phyloP scores from a whole-genome alignment of 495 filamentous ascomycete species.

The Aspergillus mulundensis region DNA sequence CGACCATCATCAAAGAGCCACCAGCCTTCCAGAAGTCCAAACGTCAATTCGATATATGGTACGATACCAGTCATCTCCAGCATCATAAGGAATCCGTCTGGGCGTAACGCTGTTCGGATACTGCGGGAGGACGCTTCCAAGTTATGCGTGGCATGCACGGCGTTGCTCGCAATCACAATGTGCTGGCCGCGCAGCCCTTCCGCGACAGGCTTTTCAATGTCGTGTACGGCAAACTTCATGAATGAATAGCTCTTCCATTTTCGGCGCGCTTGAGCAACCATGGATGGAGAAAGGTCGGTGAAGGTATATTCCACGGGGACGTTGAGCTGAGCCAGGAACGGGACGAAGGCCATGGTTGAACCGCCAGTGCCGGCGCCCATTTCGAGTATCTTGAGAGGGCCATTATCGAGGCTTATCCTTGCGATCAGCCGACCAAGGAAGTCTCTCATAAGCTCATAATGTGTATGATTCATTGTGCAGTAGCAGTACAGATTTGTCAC shows the following conservation, averaged over 20 bases:
- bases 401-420: conserved; percentile 15
- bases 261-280: conserved; percentile 32
- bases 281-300: conserved; percentile 37
- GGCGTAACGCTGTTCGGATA: conserved; percentile 26
- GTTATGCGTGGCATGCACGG: conserved; percentile 40
- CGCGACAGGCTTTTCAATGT: conserved; percentile 26
- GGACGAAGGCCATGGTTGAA: conserved; percentile 30
- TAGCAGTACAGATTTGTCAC: conserved; percentile 39
- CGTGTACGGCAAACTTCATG: conserved; percentile 26
- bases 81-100: conserved; percentile 32
- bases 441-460: conserved; percentile 30
- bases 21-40: conserved; percentile 49
- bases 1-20: conserved; percentile 49
- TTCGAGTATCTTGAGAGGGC: conserved; percentile 34
- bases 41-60: conserved; percentile 43
- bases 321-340: conserved; percentile 24
- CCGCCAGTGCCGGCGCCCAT: conserved; percentile 43
- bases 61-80: conserved; percentile 34
- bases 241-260: conserved; percentile 22
- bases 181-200: conserved; percentile 21
- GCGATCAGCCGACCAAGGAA: conserved; percentile 22
- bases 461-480: conserved; percentile 29
- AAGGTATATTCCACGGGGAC: conserved; percentile 40
- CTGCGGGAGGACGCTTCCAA: conserved; percentile 22
- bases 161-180: conserved; percentile 38